Evolutionary conservation across 768 basidiomycete genomes (phyloP).

Genomic region (Hydnum rufescens): DNA sequence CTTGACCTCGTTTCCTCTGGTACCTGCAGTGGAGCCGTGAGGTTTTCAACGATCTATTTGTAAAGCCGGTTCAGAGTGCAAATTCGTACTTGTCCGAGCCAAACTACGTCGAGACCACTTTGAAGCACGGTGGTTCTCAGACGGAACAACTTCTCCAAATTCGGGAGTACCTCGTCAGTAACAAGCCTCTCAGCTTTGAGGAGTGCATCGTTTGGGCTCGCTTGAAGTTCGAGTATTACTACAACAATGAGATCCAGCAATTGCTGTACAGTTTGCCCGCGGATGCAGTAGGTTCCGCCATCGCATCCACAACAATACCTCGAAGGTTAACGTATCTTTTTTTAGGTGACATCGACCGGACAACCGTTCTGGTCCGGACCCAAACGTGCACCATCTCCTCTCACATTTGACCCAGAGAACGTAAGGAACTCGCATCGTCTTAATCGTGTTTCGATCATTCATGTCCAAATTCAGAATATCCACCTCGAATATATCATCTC

Average conservation of each 20-base stretch:
- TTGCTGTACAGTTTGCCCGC: slow-evolving; percentile 86
- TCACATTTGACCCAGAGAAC: slow-evolving; percentile 70
- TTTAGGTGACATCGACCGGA: slow-evolving; percentile 56
- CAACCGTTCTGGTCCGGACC: slow-evolving; percentile 99
- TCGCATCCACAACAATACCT: background rate
- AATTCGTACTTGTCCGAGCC: slow-evolving; percentile 95
- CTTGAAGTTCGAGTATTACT: slow-evolving; percentile 84
- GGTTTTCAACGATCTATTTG: slow-evolving; percentile 82
- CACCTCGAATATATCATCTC: slow-evolving; percentile 82
- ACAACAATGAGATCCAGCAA: slow-evolving; percentile 83
- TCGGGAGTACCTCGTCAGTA: slow-evolving; percentile 68
- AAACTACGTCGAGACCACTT: slow-evolving; percentile 76
- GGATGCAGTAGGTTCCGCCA: slow-evolving; percentile 37
- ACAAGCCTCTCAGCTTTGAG: slow-evolving; percentile 88
- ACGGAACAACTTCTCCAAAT: slow-evolving; percentile 80
- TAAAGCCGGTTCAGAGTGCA: slow-evolving; percentile 82
- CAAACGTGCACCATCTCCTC: slow-evolving; percentile 85
- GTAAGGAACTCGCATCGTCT: slow-evolving; percentile 28
- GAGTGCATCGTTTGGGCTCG: slow-evolving; percentile 97
- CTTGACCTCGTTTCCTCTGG: background rate
- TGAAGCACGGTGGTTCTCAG: slow-evolving; percentile 84
- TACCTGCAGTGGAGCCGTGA: slow-evolving; percentile 69
- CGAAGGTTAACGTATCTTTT: background rate
- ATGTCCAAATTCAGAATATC: slow-evolving; percentile 31
- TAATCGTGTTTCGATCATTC: background rate